Evolutionary conservation across 768 basidiomycete species (phyloP).

Genomic region (Amanita pseudoporphyria): DNA sequence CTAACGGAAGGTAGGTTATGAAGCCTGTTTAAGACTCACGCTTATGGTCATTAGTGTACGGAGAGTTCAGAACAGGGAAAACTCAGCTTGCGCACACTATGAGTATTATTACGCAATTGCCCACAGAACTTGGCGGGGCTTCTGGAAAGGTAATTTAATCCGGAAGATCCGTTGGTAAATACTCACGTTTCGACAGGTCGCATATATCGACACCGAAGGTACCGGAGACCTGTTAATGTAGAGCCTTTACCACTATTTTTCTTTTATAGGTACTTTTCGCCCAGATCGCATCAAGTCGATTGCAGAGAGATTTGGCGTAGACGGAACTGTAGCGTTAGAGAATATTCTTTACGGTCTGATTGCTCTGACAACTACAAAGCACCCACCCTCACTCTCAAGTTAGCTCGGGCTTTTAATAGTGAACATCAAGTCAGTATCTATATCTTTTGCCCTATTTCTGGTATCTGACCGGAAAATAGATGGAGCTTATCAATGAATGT

Average conservation of each 20-base stretch:
- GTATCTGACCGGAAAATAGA: conserved; percentile 28
- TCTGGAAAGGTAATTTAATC: conserved; percentile 59
- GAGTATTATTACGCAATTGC: conserved; percentile 85
- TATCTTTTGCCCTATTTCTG: conserved; percentile 4
- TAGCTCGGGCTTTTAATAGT: conserved; percentile 85
- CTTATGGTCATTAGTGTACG: conserved; percentile 54
- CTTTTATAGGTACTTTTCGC: conserved; percentile 70
- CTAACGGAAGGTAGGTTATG: conserved; percentile 69
- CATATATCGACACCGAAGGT: conserved; percentile 88
- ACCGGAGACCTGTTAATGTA: conserved; percentile 9
- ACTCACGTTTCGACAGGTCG: conserved; percentile 41
- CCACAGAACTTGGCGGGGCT: conserved; percentile 83
- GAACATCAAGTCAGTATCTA: conserved; percentile 70
- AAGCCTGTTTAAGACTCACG: not conserved
- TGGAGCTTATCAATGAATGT: conserved; percentile 88
- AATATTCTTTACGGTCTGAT: conserved; percentile 79
- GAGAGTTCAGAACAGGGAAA: conserved; percentile 94
- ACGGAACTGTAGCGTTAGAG: conserved; percentile 76
- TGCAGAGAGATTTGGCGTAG: conserved; percentile 91
- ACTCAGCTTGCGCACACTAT: conserved; percentile 95
- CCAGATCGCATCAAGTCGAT: conserved; percentile 89
- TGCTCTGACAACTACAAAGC: not conserved
- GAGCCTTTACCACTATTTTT: conserved; percentile 8
- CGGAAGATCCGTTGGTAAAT: not conserved
- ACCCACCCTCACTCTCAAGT: conserved; percentile 6